Evolutionary conservation across 805 yeast genomes (phyloP).

Genomic region (Yarrowia osloensis): DNA sequence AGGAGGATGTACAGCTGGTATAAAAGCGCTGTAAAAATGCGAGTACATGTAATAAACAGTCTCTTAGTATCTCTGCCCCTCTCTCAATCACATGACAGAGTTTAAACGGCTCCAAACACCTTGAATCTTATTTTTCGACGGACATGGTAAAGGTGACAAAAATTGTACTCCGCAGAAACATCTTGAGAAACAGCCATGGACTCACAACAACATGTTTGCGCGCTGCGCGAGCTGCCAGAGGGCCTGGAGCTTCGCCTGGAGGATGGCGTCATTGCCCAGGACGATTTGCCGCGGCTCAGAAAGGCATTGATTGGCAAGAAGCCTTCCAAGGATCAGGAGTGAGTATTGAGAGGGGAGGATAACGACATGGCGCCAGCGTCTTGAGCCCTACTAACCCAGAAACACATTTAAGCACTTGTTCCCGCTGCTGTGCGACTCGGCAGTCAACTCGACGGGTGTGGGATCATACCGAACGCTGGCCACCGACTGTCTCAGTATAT

Average conservation of each 20-base stretch:
- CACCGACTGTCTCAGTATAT: conserved; percentile 64
- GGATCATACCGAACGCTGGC: conserved; percentile 48
- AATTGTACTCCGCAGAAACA: background rate
- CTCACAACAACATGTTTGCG: background rate
- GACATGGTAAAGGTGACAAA: background rate
- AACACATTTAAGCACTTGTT: background rate
- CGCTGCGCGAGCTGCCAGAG: conserved; percentile 1
- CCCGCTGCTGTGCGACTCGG: conserved; percentile 41
- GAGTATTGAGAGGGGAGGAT: background rate
- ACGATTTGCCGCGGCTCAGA: background rate
- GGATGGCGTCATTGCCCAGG: conserved; percentile 6
- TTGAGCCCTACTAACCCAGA: background rate
- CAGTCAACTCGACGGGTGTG: conserved; percentile 43
- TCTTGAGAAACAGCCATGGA: background rate
- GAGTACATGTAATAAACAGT: no score
- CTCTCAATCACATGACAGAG: background rate
- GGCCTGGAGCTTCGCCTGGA: conserved; percentile 3
- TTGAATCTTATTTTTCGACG: background rate
- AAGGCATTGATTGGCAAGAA: conserved; percentile 10
- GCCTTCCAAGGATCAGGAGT: background rate
- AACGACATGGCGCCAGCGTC: background rate
- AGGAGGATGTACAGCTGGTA: background rate
- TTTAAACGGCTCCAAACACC: conserved; percentile 5
- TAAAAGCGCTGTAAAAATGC: no score
- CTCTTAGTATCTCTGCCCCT: background rate